phyloP scores from a whole-genome alignment of 768 basidiomycete genomes.

The Lactarius hengduanensis region DNA sequence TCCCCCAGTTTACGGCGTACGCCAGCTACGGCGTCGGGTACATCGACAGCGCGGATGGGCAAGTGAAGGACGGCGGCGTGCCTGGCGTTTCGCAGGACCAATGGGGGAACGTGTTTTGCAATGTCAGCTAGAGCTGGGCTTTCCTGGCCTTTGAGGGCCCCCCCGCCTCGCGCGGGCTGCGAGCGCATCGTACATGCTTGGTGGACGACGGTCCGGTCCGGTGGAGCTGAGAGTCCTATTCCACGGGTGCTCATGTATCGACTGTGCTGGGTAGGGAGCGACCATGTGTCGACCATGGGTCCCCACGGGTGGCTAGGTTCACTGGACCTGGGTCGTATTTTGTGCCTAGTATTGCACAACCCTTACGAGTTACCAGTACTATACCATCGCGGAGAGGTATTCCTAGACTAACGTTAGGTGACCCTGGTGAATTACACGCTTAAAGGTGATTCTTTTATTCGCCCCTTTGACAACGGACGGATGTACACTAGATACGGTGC shows the following conservation, averaged over 20 bases:
- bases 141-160: neutral
- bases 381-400: neutral
- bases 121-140: constrained; percentile 32
- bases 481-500: constrained; percentile 13
- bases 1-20: constrained; percentile 56
- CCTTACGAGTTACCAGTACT: neutral
- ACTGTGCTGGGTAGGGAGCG: neutral
- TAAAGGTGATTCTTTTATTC: neutral
- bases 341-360: neutral
- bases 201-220: neutral
- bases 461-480: neutral
- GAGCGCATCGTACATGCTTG: neutral
- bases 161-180: neutral
- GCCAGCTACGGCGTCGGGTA: constrained; percentile 76
- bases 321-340: neutral
- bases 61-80: constrained; percentile 46
- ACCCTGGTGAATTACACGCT: neutral
- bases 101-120: constrained; percentile 82
- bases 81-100: constrained; percentile 59
- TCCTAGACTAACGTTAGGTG: neutral
- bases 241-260: neutral
- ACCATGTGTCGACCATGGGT: neutral
- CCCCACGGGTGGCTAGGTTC: neutral
- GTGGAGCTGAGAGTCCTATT: neutral
- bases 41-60: constrained; percentile 54